Conservation (phyloP, 2,329 filamentous ascomycete species). For the Chrysoporthe cubensis region DNA sequence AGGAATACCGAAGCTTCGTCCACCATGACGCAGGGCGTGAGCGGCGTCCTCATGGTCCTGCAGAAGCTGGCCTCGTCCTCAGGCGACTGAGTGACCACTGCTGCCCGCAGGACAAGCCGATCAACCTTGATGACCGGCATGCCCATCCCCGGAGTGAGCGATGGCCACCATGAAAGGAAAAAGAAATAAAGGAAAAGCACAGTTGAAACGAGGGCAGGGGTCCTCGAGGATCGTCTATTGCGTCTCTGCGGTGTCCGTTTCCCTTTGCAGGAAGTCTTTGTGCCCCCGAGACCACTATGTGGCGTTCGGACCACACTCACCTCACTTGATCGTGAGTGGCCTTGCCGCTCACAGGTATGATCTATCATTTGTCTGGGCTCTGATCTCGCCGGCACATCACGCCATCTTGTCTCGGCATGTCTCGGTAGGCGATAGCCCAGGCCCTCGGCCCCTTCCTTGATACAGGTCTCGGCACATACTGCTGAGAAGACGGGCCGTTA, state of each 20-base stretch:
- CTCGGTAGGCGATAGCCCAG: neutral
- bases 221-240: neutral
- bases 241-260: neutral
- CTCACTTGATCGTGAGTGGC: neutral
- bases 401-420: constrained; percentile 2
- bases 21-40: constrained; percentile 89
- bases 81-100: neutral
- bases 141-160: neutral
- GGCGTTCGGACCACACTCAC: neutral
- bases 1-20: constrained; percentile 86
- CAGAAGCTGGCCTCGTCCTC: constrained; percentile 30
- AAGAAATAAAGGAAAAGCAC: neutral
- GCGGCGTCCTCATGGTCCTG: constrained; percentile 62
- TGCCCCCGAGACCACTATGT: constrained; percentile 2
- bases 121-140: neutral
- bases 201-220: neutral
- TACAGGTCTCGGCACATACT: neutral
- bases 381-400: neutral
- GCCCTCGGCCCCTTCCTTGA: neutral
- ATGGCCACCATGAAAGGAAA: neutral
- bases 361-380: neutral
- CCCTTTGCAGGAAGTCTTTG: neutral
- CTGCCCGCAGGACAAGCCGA: neutral
- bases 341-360: neutral
- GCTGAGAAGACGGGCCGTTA: too few relatives aligned